Evolutionary conservation across 2,329 filamentous ascomycete species (phyloP), one percentile per base, ranked within the genome.

Genomic region (Calonectria ilicicola): DNA sequence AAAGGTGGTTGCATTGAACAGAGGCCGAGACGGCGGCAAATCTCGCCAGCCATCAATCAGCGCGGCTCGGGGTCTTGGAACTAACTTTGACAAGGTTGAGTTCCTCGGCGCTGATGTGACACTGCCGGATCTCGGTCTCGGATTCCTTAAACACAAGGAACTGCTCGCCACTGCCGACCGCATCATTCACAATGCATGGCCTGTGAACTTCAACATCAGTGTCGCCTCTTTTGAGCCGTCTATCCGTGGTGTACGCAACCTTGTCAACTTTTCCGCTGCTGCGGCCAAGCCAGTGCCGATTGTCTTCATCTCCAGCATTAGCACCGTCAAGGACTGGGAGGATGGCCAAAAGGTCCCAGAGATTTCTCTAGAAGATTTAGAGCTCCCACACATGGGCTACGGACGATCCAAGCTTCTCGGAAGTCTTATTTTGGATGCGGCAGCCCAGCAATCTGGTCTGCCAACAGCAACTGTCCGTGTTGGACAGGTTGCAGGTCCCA

Each of bases 11-110:
- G 58, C 58, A 15, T 27, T 63, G 12, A 63, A 63, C 40, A 19
- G 40, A 63, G 58, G 58, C 26, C 23, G 38, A 8, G 40, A 63
- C 8, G 40, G 58, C 19, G 40, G 58, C n/a, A 29, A 21, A 42
- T 63, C 40, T 21, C 58, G 40, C 23, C 40, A 63, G 26, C 40
- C 38, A 32, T 27, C 58, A 8, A 63, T 63, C 27, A 63, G 40
- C n/a, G 40, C 38, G 23, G 27, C 15, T 8, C 23, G 40, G 27
- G 58, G 58, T 8, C 40, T 63, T 12, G 40, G 38, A 1, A 63
- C 40, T 19, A 63, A 63, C 38, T 63, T 63, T 63, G 40, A 29
- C 26, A 63, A 63, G 40, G 58, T 63, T n/a, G 40, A 63, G 40
- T 63, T 63, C 9, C 26, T 63, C 2, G 40, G 40, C n/a, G 38